Conservation (phyloP, 1,284 basidiomycete genomes). For the Vanrija pseudolonga region DNA sequence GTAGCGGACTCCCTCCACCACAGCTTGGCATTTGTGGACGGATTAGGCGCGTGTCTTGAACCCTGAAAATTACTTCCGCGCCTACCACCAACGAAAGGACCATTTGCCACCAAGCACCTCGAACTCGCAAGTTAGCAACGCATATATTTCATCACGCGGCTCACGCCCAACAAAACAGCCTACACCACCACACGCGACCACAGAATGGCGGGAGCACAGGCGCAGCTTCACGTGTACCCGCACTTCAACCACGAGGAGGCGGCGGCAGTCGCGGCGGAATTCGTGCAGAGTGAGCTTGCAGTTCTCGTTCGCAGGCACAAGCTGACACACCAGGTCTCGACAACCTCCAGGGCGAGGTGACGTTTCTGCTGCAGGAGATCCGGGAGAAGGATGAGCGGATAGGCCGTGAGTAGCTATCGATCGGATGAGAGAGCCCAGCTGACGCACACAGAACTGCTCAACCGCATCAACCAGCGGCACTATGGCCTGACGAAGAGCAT, state of each 20-base stretch:
- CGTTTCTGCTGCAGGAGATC: constrained; percentile 68
- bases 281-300: constrained; percentile 57
- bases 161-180: not conserved
- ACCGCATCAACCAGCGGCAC: constrained; percentile 40
- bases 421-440: not conserved
- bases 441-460: constrained; percentile 27
- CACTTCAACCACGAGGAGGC: constrained; percentile 61
- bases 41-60: not conserved
- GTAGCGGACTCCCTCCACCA: too few species aligned
- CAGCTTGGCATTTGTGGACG: too few species aligned
- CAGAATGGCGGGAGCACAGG: constrained; percentile 1
- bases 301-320: not conserved
- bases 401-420: constrained; percentile 28
- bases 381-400: constrained; percentile 51
- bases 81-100: too few species aligned
- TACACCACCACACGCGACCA: not conserved
- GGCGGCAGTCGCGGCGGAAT: constrained; percentile 64
- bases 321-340: constrained; percentile 58
- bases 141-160: not conserved
- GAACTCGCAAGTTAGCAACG: not conserved
- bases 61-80: not conserved
- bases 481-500: constrained; percentile 35
- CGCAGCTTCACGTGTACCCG: constrained; percentile 30
- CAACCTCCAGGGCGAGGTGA: constrained; percentile 69
- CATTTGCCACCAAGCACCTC: constrained; percentile 5